These are phyloP conservation scores for Neofusicoccum ribis DNA, from an alignment of 2,329 filamentous ascomycete species.

Conservation along the genomic window DNA sequence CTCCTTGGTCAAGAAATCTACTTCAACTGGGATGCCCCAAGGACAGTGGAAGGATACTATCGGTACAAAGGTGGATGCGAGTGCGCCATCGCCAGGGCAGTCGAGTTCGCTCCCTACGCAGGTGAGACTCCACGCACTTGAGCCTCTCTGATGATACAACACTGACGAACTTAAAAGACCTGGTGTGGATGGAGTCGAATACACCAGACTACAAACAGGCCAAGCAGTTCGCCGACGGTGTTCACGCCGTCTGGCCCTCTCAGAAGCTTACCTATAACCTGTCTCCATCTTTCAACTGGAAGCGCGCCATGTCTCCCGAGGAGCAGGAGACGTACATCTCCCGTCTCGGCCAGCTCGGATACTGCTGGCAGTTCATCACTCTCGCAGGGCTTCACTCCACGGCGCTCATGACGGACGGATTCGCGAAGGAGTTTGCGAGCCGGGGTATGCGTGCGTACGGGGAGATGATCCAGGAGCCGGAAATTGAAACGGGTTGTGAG, in stretches of 20 bases:
- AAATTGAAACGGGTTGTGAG: constrained; percentile 86
- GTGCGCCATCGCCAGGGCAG: constrained; percentile 84
- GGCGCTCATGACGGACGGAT: constrained; percentile 86
- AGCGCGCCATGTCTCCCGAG: constrained; percentile 83
- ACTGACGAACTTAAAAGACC: constrained; percentile 56
- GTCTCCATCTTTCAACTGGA: constrained; percentile 99
- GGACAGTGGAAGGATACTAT: constrained; percentile 94
- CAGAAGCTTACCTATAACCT: constrained; percentile 99
- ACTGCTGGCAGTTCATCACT: constrained; percentile 99
- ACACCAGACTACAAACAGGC: constrained; percentile 88
- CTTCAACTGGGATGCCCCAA: constrained; percentile 91
- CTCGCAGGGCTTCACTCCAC: constrained; percentile 94
- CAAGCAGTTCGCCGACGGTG: constrained; percentile 86
- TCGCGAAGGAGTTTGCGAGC: constrained; percentile 76
- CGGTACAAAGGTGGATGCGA: constrained; percentile 87
- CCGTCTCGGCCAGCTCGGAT: constrained; percentile 81
- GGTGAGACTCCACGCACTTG: background rate
- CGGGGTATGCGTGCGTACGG: constrained; percentile 95
- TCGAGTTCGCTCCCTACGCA: constrained; percentile 86
- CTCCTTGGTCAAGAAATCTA: constrained; percentile 77
- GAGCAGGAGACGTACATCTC: constrained; percentile 99
- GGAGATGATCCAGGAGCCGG: constrained; percentile 94
- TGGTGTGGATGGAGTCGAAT: constrained; percentile 99
- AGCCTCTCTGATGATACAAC: background rate
- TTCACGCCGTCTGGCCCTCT: constrained; percentile 92